phyloP scores from a whole-genome alignment of 345 rosid genomes.

The Acer saccharum region DNA sequence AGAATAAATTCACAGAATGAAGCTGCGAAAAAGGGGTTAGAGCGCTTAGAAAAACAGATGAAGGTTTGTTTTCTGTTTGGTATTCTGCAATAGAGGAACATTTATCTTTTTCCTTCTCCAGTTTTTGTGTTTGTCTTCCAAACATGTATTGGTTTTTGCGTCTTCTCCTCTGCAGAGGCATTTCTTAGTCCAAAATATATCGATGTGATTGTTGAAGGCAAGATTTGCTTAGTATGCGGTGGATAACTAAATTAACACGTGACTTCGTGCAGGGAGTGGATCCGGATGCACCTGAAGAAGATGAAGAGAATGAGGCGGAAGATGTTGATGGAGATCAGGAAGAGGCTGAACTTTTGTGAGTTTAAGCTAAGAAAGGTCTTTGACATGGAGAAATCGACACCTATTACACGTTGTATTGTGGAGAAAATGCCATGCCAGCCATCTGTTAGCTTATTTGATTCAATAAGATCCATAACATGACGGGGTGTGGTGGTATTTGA shows the following conservation, averaged over 20 bases:
- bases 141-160: too few species aligned
- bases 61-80: constrained; percentile 55
- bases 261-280: constrained; percentile 78
- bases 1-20: constrained; percentile 91
- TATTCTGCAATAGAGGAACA: neutral
- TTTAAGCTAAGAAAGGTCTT: constrained; percentile 1
- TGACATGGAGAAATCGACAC: neutral
- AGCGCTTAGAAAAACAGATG: constrained; percentile 96
- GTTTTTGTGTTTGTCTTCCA: too few species aligned
- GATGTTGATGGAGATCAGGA: constrained; percentile 96
- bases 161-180: neutral
- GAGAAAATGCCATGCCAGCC: neutral
- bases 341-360: constrained; percentile 81
- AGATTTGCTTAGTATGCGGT: neutral
- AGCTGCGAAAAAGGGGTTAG: constrained; percentile 94
- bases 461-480: too few species aligned
- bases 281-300: constrained; percentile 97
- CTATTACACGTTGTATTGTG: neutral
- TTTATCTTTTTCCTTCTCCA: neutral
- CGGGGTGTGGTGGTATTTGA: neutral
- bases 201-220: neutral
- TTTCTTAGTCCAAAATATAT: neutral
- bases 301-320: constrained; percentile 92
- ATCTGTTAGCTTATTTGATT: neutral
- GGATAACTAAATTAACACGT: constrained; percentile 1